Percentiles rank a stretch among this genome's conserved stretches.
These are phyloP conservation scores for Paecilomyces sp. DNA, from an alignment of 2,329 filamentous ascomycete species.

Conservation along the genomic window DNA sequence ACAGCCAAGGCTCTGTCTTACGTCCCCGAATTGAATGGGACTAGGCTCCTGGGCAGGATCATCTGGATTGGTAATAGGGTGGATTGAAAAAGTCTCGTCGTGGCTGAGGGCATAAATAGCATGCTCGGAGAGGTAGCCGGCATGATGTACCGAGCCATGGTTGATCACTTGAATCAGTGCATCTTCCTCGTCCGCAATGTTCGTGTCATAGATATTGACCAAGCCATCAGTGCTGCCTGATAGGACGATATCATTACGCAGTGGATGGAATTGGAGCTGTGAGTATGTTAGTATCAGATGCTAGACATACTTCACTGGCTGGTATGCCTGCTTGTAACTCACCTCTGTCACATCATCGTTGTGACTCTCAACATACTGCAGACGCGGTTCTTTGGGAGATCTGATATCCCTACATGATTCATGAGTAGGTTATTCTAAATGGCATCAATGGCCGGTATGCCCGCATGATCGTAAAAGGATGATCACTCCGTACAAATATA, in stretches of 20 bases:
- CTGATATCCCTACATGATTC: constrained; percentile 34
- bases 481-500: background rate
- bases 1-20: constrained; percentile 47
- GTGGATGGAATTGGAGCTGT: constrained; percentile 46
- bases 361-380: constrained; percentile 41
- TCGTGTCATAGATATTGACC: constrained; percentile 55
- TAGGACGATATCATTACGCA: constrained; percentile 46
- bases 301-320: background rate
- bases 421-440: constrained; percentile 15
- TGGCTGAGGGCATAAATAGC: constrained; percentile 55
- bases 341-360: constrained; percentile 56
- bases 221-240: constrained; percentile 58
- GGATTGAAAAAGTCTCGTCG: constrained; percentile 55
- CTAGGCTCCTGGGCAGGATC: constrained; percentile 39
- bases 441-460: background rate
- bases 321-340: constrained; percentile 16
- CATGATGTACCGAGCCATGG: constrained; percentile 55
- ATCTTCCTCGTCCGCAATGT: constrained; percentile 53
- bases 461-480: no score
- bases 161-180: constrained; percentile 57
- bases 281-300: background rate
- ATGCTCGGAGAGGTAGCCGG: constrained; percentile 49
- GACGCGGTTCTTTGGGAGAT: constrained; percentile 25
- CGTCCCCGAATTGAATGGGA: constrained; percentile 47
- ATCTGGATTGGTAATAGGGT: constrained; percentile 45